phyloP scores from a whole-genome alignment of 495 filamentous ascomycete genomes.

The Neurospora africana region DNA sequence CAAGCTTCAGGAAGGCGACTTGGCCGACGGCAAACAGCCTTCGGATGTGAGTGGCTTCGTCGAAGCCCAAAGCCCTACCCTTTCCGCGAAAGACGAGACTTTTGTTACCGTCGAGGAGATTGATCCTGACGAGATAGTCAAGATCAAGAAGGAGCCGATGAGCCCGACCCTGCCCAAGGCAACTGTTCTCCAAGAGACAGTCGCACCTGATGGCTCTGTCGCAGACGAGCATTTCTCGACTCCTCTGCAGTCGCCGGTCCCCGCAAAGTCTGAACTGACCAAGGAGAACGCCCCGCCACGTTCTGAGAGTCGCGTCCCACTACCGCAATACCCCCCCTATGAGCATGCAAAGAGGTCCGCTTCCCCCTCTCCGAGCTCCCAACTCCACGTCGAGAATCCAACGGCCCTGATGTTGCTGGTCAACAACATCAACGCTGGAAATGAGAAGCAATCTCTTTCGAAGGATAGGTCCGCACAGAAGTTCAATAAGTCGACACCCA shows the following conservation, averaged over 20 bases:
- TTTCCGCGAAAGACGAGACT: neutral
- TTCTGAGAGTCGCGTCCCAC: neutral
- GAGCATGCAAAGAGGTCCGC: neutral
- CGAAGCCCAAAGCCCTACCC: neutral
- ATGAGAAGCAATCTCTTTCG: neutral
- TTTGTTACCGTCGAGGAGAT: neutral
- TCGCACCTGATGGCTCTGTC: neutral
- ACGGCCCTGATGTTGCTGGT: neutral
- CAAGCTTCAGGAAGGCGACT: neutral
- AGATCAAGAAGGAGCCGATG: neutral
- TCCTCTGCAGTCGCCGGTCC: neutral
- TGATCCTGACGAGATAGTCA: neutral
- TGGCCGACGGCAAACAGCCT: neutral
- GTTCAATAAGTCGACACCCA: neutral
- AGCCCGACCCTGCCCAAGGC: neutral
- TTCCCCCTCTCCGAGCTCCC: neutral
- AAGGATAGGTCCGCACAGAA: neutral
- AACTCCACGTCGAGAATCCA: neutral
- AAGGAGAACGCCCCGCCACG: neutral
- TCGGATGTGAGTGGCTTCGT: neutral
- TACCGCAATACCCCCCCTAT: neutral
- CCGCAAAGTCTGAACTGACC: neutral
- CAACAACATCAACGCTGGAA: neutral
- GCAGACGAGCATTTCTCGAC: neutral
- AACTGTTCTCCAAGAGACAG: neutral